Base-by-base conservation (phyloP, 257 asterid genomes). In the Solanum medicagineum region DNA sequence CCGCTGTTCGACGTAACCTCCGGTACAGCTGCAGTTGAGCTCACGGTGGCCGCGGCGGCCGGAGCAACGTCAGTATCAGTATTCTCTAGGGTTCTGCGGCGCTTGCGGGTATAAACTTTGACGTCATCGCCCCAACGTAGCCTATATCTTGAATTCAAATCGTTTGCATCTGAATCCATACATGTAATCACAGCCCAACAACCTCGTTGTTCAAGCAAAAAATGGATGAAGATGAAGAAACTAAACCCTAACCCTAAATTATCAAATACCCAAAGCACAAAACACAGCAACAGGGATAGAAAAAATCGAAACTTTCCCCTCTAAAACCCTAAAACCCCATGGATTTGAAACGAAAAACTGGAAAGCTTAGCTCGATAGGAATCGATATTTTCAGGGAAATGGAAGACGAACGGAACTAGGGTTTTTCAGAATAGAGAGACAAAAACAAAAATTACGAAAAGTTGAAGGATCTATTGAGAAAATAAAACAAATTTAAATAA, bases 121-220 rank as follows among this genome's bases (percentile, higher is more conserved):
- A 36, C 22, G 11, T 47, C 40, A 44, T 85, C 91, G 16, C 87
- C 87, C 87, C 88, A 84, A 63, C 89, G 87, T 51, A 66, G 55
- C 80, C 86, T 68, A 73, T 71, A 87, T 49, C 55, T 86, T 79
- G 85, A 85, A 73, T 85, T 86, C 77, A 74, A 75, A 42, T 83
- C 88, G 73, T 59, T 84, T 40, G 22, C 86, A 75, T 87, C 91
- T 44, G 92, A 88, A 87, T 85, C 93, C 93, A 91, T 91, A 77
- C 91, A 88, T 87, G 88, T 85, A 86, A 86, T 74, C 86, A 59
- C 83, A 68, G 75, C 75, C 22, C 29, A 24, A 40, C 65, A 10
- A 80, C 45, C 19, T 22, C 59, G 14, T 14, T n/a, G 10, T n/a
- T n/a, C 53, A 5, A 29, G 10, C 6, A 32, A 54, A 53, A 54